Evolutionary conservation across 768 basidiomycete species (phyloP).

Genomic region (Polyporus arcularius): DNA sequence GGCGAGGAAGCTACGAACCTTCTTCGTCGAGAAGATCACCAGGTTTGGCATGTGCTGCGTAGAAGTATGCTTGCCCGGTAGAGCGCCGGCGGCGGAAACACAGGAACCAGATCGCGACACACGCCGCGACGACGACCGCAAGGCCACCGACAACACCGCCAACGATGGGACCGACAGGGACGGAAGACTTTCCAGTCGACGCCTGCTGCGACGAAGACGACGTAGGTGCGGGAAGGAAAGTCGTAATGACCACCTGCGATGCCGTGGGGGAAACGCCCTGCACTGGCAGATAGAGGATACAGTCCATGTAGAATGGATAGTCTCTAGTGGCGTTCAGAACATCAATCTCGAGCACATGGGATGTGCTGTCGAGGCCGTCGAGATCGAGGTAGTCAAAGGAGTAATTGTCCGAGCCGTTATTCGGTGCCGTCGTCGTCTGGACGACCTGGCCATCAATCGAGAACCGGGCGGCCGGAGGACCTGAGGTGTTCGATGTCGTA

Average conservation of each 20-base stretch:
- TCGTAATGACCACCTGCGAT: conserved; percentile 4
- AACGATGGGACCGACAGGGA: conserved; percentile 18
- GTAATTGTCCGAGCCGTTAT: conserved; percentile 1
- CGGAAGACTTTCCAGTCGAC: neutral
- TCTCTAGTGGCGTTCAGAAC: conserved; percentile 3
- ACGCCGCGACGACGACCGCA: conserved; percentile 8
- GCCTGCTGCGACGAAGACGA: neutral
- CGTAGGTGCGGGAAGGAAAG: neutral
- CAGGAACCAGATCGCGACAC: conserved; percentile 9
- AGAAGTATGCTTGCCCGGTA: conserved; percentile 11
- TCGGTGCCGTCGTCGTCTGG: conserved; percentile 4
- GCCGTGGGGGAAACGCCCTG: conserved; percentile 6
- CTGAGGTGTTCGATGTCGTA: neutral
- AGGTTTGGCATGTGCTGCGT: conserved; percentile 3
- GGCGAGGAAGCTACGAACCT: neutral
- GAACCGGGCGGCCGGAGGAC: conserved; percentile 2
- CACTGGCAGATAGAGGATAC: conserved; percentile 2
- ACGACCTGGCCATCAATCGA: neutral
- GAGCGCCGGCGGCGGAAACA: conserved; percentile 11
- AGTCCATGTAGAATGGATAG: conserved; percentile 11
- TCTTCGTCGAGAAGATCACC: conserved; percentile 6
- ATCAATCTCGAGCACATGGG: conserved; percentile 3
- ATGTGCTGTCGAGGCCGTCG: neutral
- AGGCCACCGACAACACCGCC: conserved; percentile 22
- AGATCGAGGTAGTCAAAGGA: conserved; percentile 2